phyloP scores from a whole-genome alignment of 129 eudicot species.

The Logfia minima region DNA sequence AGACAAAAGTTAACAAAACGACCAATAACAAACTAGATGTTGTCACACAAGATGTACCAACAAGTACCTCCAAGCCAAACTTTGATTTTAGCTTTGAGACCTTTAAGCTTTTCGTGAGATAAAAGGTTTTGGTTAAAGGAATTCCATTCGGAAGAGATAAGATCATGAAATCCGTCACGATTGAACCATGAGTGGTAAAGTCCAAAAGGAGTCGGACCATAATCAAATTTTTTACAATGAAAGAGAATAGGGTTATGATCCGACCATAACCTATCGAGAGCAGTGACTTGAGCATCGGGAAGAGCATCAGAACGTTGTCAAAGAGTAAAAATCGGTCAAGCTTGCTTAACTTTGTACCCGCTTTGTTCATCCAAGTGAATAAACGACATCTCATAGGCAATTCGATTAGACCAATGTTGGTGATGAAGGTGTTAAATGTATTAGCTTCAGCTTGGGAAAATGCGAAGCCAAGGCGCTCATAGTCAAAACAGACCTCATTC shows the following conservation, averaged over 20 bases:
- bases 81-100: background rate
- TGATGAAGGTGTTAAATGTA: background rate
- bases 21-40: too few relatives aligned
- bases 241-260: background rate
- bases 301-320: background rate
- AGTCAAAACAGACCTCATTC: background rate
- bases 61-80: background rate
- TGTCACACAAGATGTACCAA: too few relatives aligned
- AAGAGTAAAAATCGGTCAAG: background rate
- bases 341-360: background rate
- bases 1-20: too few relatives aligned
- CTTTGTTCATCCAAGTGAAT: background rate
- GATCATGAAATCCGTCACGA: background rate
- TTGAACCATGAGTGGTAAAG: background rate
- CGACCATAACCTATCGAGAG: background rate
- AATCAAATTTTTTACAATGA: background rate
- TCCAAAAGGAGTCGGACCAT: background rate
- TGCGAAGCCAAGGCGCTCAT: background rate
- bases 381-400: background rate
- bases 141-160: background rate
- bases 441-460: background rate
- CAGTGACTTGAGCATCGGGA: background rate
- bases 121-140: background rate
- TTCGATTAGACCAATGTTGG: background rate
- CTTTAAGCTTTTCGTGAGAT: too few relatives aligned